These are phyloP conservation scores for Citrus reticulata DNA, from an alignment of 345 rosid genomes.

Conservation along the genomic window DNA sequence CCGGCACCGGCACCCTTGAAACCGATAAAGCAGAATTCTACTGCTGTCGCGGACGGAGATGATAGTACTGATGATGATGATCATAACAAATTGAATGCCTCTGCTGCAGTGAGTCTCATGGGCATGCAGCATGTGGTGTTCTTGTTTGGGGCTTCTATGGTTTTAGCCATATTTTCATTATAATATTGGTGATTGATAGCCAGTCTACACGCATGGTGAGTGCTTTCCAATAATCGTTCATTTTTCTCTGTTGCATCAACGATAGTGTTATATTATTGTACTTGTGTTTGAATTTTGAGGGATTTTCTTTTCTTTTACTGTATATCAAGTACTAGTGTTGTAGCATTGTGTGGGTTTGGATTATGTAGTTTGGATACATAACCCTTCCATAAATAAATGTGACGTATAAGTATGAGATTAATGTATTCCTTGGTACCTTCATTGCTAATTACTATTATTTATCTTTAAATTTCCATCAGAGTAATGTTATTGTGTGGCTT, in stretches of 20 bases:
- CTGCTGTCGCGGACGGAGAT: slow-evolving; percentile 2
- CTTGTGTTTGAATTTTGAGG: background rate
- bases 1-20: slow-evolving; percentile 21
- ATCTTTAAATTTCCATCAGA: too few relatives aligned
- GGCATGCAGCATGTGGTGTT: background rate
- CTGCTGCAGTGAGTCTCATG: background rate
- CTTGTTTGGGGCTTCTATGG: background rate
- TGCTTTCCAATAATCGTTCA: background rate
- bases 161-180: background rate
- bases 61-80: background rate
- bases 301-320: background rate
- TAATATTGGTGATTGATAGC: background rate
- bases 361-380: background rate
- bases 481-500: too few relatives aligned
- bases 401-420: background rate
- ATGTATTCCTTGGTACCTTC: background rate
- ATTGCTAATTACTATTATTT: background rate
- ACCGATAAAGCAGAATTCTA: slow-evolving; percentile 21
- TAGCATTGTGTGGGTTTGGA: too few relatives aligned
- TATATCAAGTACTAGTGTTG: too few relatives aligned
- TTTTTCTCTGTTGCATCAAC: background rate
- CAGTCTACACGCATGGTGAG: background rate
- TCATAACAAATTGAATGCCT: background rate
- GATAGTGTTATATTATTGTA: background rate
- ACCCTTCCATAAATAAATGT: background rate